phyloP scores from a whole-genome alignment of 2,329 filamentous ascomycete genomes.

The Penicillium hordei region DNA sequence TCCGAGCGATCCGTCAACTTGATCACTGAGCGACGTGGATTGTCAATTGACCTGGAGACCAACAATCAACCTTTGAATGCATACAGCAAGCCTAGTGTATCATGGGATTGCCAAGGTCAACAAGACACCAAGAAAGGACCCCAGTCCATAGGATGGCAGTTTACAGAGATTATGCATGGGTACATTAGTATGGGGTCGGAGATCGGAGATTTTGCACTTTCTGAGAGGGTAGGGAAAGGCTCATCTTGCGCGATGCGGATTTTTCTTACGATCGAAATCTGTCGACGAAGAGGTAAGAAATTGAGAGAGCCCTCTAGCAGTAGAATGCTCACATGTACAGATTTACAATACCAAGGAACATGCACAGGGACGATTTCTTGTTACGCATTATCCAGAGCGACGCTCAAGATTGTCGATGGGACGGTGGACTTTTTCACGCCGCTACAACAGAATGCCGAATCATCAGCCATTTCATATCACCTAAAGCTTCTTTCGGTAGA shows the following conservation, averaged over 20 bases:
- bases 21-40: conserved; percentile 44
- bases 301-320: neutral
- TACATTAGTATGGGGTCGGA: conserved; percentile 1
- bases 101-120: neutral
- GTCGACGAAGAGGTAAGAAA: neutral
- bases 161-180: conserved; percentile 18
- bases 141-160: conserved; percentile 17
- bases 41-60: conserved; percentile 46
- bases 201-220: neutral
- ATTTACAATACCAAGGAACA: neutral
- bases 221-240: neutral
- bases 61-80: conserved; percentile 12
- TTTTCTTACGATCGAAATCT: conserved; percentile 1
- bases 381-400: neutral
- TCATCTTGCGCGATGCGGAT: conserved; percentile 1
- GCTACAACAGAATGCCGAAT: neutral
- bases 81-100: conserved; percentile 2
- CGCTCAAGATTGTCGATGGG: neutral
- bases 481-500: conserved; percentile 1
- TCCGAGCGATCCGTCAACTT: conserved; percentile 63
- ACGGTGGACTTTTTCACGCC: neutral
- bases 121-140: neutral
- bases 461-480: conserved; percentile 2
- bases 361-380: conserved; percentile 2
- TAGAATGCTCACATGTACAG: neutral